A percentile compares a stretch with the other conserved stretches of the same genome.
Conservation (phyloP, 2,329 filamentous ascomycete genomes). For the Diplocarpon mali region DNA sequence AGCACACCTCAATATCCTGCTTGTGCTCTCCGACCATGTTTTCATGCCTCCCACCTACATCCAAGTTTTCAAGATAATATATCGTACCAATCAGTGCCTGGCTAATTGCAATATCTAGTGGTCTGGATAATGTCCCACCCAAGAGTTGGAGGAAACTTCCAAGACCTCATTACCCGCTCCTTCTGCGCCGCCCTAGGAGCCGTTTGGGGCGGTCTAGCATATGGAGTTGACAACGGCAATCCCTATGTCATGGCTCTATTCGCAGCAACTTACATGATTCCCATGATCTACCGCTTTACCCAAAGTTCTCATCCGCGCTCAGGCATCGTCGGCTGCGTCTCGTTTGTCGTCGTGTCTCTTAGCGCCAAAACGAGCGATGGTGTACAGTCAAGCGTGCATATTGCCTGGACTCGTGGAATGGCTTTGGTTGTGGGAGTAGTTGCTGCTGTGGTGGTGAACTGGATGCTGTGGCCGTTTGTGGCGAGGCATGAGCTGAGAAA, state of each 20-base stretch:
- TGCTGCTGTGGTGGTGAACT: slow-evolving; percentile 44
- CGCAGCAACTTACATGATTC: slow-evolving; percentile 45
- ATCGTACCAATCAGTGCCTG: no score
- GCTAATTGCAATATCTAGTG: not conserved
- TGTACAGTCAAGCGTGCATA: slow-evolving; percentile 28
- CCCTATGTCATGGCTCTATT: slow-evolving; percentile 45
- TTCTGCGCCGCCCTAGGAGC: slow-evolving; percentile 40
- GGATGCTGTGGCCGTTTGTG: slow-evolving; percentile 50
- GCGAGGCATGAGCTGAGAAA: slow-evolving; percentile 47
- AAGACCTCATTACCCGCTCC: slow-evolving; percentile 43
- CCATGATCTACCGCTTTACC: slow-evolving; percentile 46
- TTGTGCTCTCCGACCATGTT: not conserved
- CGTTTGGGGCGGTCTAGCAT: slow-evolving; percentile 42
- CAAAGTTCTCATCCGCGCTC: slow-evolving; percentile 46
- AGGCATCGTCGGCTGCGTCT: slow-evolving; percentile 45
- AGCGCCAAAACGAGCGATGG: slow-evolving; percentile 24
- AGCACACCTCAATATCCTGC: not conserved
- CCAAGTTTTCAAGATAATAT: no score
- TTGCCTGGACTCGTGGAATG: slow-evolving; percentile 37
- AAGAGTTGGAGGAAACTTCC: slow-evolving; percentile 44
- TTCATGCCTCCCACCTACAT: not conserved
- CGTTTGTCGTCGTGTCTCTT: slow-evolving; percentile 44
- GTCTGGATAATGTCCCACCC: slow-evolving; percentile 6
- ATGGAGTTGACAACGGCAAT: slow-evolving; percentile 39
- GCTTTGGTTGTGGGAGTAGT: slow-evolving; percentile 43